A percentile compares a stretch with the other conserved stretches of the same genome.
Evolutionary conservation across 176 grass and related monocot species (phyloP).

Genomic region (barley (Hordeum vulgare)): DNA sequence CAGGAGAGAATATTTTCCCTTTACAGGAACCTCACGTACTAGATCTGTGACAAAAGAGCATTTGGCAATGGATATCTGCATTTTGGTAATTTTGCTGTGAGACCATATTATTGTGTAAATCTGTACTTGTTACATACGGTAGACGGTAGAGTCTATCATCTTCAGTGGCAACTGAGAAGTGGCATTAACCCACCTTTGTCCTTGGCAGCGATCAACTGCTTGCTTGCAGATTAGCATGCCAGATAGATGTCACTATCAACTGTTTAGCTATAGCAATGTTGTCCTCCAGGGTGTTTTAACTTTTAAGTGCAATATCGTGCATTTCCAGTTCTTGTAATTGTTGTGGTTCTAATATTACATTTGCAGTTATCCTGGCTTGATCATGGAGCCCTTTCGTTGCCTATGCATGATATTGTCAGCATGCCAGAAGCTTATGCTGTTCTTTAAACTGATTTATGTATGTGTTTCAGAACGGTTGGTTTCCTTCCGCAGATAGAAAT

Average conservation of each 20-base stretch:
- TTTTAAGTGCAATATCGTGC: background rate
- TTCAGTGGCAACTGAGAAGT: background rate
- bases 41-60: background rate
- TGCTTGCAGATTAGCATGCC: background rate
- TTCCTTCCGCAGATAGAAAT: slow-evolving; percentile 89
- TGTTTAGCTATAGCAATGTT: background rate
- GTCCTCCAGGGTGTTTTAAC: background rate
- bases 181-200: background rate
- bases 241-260: background rate
- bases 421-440: slow-evolving; percentile 70
- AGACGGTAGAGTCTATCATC: too few relatives aligned
- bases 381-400: background rate
- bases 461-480: slow-evolving; percentile 64
- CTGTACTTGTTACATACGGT: too few relatives aligned
- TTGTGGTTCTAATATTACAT: background rate
- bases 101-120: background rate
- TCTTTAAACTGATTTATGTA: slow-evolving; percentile 76
- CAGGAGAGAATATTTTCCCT: slow-evolving; percentile 61
- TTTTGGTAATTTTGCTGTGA: background rate
- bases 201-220: background rate
- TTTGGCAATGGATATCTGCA: background rate
- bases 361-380: background rate
- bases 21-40: slow-evolving; percentile 50
- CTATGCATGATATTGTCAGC: slow-evolving; percentile 54
- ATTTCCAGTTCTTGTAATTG: background rate